Conservation (phyloP, 2,329 filamentous ascomycete genomes). For the Ceratocystis ficicola region DNA sequence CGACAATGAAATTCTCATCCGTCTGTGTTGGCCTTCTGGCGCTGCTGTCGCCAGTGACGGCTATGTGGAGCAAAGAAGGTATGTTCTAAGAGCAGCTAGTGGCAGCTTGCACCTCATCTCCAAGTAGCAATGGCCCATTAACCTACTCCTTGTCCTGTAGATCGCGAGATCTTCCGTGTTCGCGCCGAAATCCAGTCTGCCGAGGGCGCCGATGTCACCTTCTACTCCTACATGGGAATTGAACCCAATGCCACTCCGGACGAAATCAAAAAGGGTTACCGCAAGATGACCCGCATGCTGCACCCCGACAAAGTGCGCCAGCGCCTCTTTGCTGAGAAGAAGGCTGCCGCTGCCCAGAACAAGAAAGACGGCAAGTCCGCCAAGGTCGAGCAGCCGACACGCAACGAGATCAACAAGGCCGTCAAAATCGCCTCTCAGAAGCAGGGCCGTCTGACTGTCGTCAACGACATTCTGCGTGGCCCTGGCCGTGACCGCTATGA, state of each 20-base stretch:
- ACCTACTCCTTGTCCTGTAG: constrained; percentile 34
- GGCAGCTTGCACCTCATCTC: no score
- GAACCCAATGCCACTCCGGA: constrained; percentile 61
- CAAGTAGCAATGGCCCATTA: no score
- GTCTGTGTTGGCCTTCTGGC: constrained; percentile 58
- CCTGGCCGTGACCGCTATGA: constrained; percentile 78
- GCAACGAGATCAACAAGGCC: constrained; percentile 63
- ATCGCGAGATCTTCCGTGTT: constrained; percentile 95
- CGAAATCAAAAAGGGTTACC: constrained; percentile 87
- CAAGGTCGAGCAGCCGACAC: constrained; percentile 58
- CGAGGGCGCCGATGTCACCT: constrained; percentile 72
- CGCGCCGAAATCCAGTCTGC: constrained; percentile 68
- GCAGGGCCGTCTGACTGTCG: constrained; percentile 72
- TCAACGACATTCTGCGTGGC: constrained; percentile 75
- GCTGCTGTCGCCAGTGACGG: constrained; percentile 52
- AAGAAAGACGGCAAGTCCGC: constrained; percentile 35
- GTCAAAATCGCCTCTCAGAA: constrained; percentile 71
- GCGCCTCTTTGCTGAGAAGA: constrained; percentile 59
- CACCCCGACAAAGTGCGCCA: constrained; percentile 96
- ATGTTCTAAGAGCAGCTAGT: constrained; percentile 26
- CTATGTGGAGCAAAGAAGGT: constrained; percentile 83
- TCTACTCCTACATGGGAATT: constrained; percentile 88
- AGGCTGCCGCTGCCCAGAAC: constrained; percentile 37
- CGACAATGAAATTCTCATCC: constrained; percentile 58
- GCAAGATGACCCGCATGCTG: constrained; percentile 67